Conservation (phyloP, 2,329 filamentous ascomycete species). For the Neofusicoccum sp. region DNA sequence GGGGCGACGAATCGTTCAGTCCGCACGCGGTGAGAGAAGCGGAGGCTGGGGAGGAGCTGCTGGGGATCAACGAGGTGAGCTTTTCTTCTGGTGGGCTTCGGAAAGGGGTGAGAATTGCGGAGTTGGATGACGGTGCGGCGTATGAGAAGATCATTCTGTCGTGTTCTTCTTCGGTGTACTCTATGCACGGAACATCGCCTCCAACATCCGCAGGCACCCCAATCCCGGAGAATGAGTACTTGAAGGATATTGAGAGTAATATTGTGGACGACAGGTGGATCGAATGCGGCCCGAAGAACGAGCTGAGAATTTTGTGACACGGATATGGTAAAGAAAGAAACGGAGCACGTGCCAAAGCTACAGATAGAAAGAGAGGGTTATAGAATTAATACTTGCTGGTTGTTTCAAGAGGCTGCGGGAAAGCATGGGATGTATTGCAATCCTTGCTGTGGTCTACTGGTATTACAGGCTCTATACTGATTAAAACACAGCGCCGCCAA, state of each 20-base stretch:
- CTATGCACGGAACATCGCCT: not conserved
- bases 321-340: not conserved
- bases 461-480: not conserved
- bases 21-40: not conserved
- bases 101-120: no score
- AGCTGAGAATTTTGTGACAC: not conserved
- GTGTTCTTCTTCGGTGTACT: not conserved
- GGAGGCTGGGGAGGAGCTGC: not conserved
- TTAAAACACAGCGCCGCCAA: conserved; percentile 81
- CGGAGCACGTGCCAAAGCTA: not conserved
- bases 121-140: no score
- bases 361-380: not conserved
- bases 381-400: not conserved
- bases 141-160: not conserved
- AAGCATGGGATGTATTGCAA: no score
- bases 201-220: not conserved
- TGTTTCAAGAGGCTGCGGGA: not conserved
- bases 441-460: not conserved
- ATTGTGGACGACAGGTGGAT: conserved; percentile 5
- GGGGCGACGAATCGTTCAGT: not conserved
- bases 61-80: not conserved
- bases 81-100: no score
- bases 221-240: not conserved
- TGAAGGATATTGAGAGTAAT: conserved; percentile 2
- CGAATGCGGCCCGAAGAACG: not conserved